Conservation (phyloP, 2,329 filamentous ascomycete genomes). For the Trichoderma sp. region DNA sequence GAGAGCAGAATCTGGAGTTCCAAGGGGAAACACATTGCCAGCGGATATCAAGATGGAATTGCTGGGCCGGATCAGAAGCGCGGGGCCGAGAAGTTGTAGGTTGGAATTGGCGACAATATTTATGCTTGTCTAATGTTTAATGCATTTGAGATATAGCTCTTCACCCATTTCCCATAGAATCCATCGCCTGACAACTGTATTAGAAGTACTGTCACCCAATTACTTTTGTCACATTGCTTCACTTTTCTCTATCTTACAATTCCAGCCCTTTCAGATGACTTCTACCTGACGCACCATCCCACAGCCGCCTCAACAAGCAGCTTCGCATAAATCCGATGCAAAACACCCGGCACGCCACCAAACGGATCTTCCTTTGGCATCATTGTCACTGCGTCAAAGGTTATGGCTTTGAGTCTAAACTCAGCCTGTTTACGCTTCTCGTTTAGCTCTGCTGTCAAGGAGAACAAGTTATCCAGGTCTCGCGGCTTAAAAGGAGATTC, state of each 20-base stretch:
- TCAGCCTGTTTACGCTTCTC: neutral
- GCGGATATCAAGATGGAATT: slow-evolving; percentile 54
- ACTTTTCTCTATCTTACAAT: neutral
- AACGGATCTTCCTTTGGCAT: neutral
- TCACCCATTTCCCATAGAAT: neutral
- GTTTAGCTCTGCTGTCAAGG: neutral
- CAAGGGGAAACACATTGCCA: slow-evolving; percentile 50
- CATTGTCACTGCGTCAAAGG: neutral
- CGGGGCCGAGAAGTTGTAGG: neutral
- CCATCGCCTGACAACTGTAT: neutral
- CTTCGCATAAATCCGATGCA: neutral
- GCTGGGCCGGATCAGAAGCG: slow-evolving; percentile 29
- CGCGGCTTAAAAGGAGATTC: neutral
- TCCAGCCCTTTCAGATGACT: neutral
- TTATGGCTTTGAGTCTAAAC: neutral
- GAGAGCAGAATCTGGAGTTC: slow-evolving; percentile 55
- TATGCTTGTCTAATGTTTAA: neutral
- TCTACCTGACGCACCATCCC: neutral
- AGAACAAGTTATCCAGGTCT: neutral
- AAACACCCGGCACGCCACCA: neutral
- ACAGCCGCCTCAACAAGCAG: neutral
- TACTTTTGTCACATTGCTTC: neutral
- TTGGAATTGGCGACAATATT: neutral
- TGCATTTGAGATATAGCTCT: neutral
- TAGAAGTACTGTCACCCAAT: neutral